Conservation (phyloP, 2,329 filamentous ascomycete species). For the Alternaria brassicae region DNA sequence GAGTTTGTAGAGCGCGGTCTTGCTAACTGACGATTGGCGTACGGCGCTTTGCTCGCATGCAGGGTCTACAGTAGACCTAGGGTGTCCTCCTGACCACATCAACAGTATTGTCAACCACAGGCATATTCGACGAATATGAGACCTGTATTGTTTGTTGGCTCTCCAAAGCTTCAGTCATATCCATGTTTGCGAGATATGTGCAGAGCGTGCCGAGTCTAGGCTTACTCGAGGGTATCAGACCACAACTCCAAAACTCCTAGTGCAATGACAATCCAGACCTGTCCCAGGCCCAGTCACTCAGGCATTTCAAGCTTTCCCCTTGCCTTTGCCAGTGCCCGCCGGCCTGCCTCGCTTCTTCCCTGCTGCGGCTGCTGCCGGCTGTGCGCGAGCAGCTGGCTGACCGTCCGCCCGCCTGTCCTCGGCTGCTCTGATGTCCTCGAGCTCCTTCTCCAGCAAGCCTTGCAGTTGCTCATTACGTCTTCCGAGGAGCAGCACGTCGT, state of each 20-base stretch:
- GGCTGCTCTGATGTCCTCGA: conserved; percentile 59
- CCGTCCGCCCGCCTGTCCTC: conserved; percentile 34
- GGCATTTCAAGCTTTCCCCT: conserved; percentile 14
- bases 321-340: conserved; percentile 33
- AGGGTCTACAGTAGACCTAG: conserved; percentile 4
- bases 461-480: conserved; percentile 87
- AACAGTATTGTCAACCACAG: not conserved
- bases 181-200: not conserved
- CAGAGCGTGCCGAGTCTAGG: not conserved
- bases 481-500: conserved; percentile 87
- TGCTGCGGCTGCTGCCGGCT: conserved; percentile 2
- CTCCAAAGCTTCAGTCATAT: not conserved
- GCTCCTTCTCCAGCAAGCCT: conserved; percentile 72
- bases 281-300: not conserved
- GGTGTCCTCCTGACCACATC: not conserved
- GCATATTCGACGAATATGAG: not conserved
- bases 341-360: conserved; percentile 35
- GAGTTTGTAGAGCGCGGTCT: conserved; percentile 1
- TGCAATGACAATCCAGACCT: not conserved
- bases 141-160: not conserved
- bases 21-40: conserved; percentile 8
- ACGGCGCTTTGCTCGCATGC: not conserved
- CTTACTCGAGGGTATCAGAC: conserved; percentile 16
- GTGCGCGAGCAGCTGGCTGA: conserved; percentile 10
- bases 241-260: conserved; percentile 8